A percentile compares a stretch with the other conserved stretches of the same genome.
These are phyloP conservation scores for Anthracocystis walkeri DNA, from an alignment of 1,284 basidiomycete genomes.

Conservation along the genomic window DNA sequence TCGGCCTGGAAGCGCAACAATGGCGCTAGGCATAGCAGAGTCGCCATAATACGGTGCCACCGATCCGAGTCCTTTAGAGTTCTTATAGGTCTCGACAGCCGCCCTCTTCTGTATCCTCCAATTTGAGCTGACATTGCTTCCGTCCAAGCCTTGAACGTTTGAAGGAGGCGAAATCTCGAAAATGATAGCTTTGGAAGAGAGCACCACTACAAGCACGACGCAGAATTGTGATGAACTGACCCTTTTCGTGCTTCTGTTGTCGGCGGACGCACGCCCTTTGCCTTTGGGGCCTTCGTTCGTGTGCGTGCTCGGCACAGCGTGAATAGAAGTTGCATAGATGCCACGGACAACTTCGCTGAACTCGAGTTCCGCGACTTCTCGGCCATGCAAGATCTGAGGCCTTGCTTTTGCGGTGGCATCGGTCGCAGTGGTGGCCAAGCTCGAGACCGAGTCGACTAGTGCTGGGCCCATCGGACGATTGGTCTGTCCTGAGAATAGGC, in stretches of 20 bases:
- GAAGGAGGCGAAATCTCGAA: constrained; percentile 51
- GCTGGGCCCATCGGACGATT: constrained; percentile 9
- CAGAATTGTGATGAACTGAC: neutral
- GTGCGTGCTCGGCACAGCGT: neutral
- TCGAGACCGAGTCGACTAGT: constrained; percentile 39
- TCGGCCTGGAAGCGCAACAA: constrained; percentile 57
- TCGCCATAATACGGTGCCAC: constrained; percentile 21
- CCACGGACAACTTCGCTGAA: constrained; percentile 59
- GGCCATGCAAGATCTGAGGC: constrained; percentile 27
- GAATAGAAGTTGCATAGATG: constrained; percentile 46
- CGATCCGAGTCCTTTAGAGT: constrained; percentile 38
- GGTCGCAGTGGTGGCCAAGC: constrained; percentile 33
- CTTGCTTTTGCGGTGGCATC: constrained; percentile 24
- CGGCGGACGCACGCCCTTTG: constrained; percentile 17
- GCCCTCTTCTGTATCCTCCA: constrained; percentile 51
- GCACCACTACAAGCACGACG: constrained; percentile 50
- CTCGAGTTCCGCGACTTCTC: constrained; percentile 62
- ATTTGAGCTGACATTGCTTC: neutral
- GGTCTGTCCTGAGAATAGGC: constrained; percentile 15
- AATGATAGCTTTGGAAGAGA: constrained; percentile 49
- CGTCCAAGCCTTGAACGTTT: neutral
- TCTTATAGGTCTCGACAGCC: constrained; percentile 44
- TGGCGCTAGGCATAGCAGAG: neutral
- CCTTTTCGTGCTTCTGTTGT: neutral
- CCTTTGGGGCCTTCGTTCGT: constrained; percentile 9